phyloP scores from a whole-genome alignment of 352 stramenopile genomes.

The Poterioochromonas sp. region DNA sequence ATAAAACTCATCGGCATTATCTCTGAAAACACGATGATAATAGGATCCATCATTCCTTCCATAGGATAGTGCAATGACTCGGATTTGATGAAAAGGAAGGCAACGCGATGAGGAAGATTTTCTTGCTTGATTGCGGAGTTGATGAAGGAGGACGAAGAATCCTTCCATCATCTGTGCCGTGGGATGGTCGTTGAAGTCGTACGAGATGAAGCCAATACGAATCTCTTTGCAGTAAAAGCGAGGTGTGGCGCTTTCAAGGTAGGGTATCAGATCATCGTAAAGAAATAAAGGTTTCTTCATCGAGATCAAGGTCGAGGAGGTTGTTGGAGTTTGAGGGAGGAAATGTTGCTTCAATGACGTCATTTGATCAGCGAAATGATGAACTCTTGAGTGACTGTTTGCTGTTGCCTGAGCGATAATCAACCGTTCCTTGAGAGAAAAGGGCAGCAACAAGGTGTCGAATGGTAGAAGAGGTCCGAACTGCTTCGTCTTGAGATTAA shows the following conservation, averaged over 20 bases:
- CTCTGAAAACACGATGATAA: slow-evolving; percentile 2
- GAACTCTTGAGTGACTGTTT: background rate
- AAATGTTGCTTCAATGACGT: background rate
- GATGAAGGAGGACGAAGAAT: background rate
- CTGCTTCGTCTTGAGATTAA: background rate
- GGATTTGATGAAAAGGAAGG: slow-evolving; percentile 25
- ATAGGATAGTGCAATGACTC: slow-evolving; percentile 53
- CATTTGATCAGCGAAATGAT: background rate
- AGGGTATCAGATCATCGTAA: background rate
- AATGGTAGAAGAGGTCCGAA: background rate
- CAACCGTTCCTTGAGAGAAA: background rate
- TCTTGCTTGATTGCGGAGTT: background rate
- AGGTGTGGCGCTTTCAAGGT: too few relatives aligned
- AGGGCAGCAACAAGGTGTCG: background rate
- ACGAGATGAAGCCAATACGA: slow-evolving; percentile 60
- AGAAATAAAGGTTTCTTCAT: background rate
- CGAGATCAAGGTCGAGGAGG: background rate
- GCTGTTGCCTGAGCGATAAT: background rate
- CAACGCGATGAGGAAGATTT: background rate
- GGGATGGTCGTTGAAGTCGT: slow-evolving; percentile 65
- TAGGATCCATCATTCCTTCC: slow-evolving; percentile 56
- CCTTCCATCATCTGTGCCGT: slow-evolving; percentile 49
- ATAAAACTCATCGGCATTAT: slow-evolving; percentile 19
- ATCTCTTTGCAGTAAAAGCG: slow-evolving; percentile 32
- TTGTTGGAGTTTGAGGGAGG: background rate